Evolutionary conservation across 441 rosid species (phyloP).

Genomic region (Capsella rubella): DNA sequence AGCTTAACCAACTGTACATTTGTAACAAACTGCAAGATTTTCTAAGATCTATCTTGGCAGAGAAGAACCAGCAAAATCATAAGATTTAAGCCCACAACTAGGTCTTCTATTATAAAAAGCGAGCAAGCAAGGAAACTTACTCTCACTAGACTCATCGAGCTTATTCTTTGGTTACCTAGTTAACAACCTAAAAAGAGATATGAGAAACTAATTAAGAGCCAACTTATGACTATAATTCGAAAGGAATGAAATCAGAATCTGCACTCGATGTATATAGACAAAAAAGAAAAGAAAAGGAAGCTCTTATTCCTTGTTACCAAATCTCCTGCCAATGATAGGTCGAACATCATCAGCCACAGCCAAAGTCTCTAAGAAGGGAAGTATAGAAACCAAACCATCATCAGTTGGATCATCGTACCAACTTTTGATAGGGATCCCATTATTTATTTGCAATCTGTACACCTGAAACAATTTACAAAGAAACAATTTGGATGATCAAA

Average conservation of each 20-base stretch:
- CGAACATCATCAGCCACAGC: constrained; percentile 94
- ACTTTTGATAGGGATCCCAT: constrained; percentile 97
- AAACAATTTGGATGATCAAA: constrained; percentile 31
- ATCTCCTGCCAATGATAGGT: constrained; percentile 89
- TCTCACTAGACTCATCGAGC: constrained; percentile 42
- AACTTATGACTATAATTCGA: constrained; percentile 47
- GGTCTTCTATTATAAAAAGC: constrained; percentile 37
- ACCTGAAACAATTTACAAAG: constrained; percentile 69
- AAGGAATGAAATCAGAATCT: constrained; percentile 52
- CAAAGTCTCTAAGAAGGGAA: constrained; percentile 92
- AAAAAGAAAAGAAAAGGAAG: constrained; percentile 49
- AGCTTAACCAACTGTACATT: constrained; percentile 46
- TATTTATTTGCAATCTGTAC: constrained; percentile 90
- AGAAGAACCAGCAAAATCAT: constrained; percentile 37
- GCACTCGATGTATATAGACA: constrained; percentile 55
- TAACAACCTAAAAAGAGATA: constrained; percentile 51
- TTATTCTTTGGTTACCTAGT: constrained; percentile 63
- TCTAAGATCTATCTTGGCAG: constrained; percentile 45
- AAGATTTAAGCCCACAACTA: constrained; percentile 34
- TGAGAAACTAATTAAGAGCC: constrained; percentile 54
- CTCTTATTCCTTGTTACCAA: constrained; percentile 93
- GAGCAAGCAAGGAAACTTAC: constrained; percentile 45
- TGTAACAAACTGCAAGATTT: constrained; percentile 43
- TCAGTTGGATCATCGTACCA: constrained; percentile 96
- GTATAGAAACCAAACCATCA: constrained; percentile 79